Evolutionary conservation across 768 basidiomycete species (phyloP).

Genomic region (Leccinum rimulosum): DNA sequence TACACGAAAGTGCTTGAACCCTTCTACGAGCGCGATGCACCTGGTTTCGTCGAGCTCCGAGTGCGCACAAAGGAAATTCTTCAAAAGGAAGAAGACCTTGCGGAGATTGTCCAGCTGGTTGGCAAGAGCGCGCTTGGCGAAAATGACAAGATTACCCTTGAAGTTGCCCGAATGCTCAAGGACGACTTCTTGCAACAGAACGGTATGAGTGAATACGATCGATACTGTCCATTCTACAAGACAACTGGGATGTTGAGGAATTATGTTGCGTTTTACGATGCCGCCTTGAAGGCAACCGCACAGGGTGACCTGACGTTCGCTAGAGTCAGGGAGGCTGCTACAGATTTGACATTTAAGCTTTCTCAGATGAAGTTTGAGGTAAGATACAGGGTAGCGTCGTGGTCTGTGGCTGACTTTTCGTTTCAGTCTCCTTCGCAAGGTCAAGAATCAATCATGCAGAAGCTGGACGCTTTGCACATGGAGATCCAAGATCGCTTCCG

Average conservation of each 20-base stretch:
- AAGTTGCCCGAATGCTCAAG: constrained; percentile 96
- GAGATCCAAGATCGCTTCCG: constrained; percentile 96
- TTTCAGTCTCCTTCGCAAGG: constrained; percentile 86
- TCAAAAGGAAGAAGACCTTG: constrained; percentile 97
- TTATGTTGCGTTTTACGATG: constrained; percentile 91
- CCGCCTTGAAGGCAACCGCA: constrained; percentile 81
- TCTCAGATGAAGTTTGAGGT: constrained; percentile 99
- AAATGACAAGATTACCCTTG: constrained; percentile 96
- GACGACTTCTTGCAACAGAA: constrained; percentile 98
- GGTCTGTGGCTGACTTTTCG: constrained; percentile 10
- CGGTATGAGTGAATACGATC: constrained; percentile 97
- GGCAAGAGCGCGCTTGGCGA: constrained; percentile 98
- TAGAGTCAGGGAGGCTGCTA: constrained; percentile 81
- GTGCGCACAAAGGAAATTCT: constrained; percentile 93
- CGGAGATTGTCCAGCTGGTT: constrained; percentile 99
- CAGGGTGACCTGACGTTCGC: constrained; percentile 81
- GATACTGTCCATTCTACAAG: constrained; percentile 99
- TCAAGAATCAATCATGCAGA: constrained; percentile 77
- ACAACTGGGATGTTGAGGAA: constrained; percentile 93
- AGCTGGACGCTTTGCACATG: constrained; percentile 72
- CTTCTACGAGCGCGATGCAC: constrained; percentile 86
- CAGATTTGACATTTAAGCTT: constrained; percentile 93
- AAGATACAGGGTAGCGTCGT: constrained; percentile 19
- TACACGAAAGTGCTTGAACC: constrained; percentile 93
- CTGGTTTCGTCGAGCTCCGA: constrained; percentile 94